Percentiles rank a stretch among this genome's conserved stretches.
These are phyloP conservation scores for Malus sylvestris DNA, from an alignment of 306 rosid genomes.

Conservation along the genomic window DNA sequence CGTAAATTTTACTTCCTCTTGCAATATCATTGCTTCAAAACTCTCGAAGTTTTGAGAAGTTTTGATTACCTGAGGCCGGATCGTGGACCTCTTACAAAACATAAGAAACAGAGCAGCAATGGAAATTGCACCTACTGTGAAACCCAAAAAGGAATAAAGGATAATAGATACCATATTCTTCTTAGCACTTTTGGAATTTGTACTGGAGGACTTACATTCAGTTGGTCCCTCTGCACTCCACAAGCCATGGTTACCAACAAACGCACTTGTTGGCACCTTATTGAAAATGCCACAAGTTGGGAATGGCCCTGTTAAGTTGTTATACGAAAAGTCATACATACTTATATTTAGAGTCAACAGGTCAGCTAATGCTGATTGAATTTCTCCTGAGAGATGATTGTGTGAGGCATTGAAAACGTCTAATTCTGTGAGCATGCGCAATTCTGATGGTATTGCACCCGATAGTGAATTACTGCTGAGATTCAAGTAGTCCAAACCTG, in stretches of 20 bases:
- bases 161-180: no score
- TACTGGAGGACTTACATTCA: not conserved
- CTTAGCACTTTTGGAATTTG: not conserved
- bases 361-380: not conserved
- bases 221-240: not conserved
- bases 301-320: not conserved
- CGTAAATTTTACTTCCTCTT: conserved; percentile 29
- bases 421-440: no score
- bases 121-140: not conserved
- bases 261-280: not conserved
- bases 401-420: no score
- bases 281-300: not conserved
- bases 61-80: not conserved
- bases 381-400: no score
- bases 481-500: no score
- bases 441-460: no score
- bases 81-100: not conserved
- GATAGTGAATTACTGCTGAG: no score
- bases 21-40: not conserved
- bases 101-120: not conserved
- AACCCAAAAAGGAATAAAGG: no score
- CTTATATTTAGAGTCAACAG: no score
- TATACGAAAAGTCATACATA: not conserved
- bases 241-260: not conserved
- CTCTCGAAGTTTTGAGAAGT: not conserved